Conservation (phyloP, 2,329 filamentous ascomycete genomes). For the Scytalidium sp. region DNA sequence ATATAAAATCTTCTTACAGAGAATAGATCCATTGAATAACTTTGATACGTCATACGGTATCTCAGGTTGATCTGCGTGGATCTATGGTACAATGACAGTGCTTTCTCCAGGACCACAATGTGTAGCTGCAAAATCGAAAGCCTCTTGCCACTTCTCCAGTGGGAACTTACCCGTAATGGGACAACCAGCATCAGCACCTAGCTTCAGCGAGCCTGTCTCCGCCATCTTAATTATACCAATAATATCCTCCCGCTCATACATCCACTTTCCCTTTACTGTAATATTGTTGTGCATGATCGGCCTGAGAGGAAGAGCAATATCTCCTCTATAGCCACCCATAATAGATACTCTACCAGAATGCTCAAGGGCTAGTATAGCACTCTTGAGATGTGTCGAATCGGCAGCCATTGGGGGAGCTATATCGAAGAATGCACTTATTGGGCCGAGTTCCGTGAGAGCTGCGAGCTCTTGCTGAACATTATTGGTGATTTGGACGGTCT, state of each 20-base stretch:
- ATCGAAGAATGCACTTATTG: conserved; percentile 42
- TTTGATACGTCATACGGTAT: too few relatives aligned
- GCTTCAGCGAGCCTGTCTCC: conserved; percentile 22
- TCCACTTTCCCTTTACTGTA: conserved; percentile 37
- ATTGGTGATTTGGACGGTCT: conserved; percentile 39
- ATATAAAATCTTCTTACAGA: too few relatives aligned
- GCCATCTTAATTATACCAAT: conserved; percentile 38
- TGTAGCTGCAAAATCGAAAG: conserved; percentile 4
- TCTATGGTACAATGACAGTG: neutral
- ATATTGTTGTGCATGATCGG: conserved; percentile 32
- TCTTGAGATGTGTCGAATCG: conserved; percentile 37
- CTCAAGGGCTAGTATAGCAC: conserved; percentile 24
- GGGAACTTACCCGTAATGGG: conserved; percentile 1
- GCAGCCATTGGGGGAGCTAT: conserved; percentile 38
- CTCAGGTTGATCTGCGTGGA: too few relatives aligned
- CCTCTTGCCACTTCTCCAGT: conserved; percentile 11
- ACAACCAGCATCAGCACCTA: conserved; percentile 4
- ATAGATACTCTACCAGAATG: conserved; percentile 31
- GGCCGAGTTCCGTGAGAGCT: conserved; percentile 22
- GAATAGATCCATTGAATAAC: too few relatives aligned
- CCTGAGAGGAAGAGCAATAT: conserved; percentile 25
- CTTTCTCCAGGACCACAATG: neutral
- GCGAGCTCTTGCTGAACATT: conserved; percentile 29
- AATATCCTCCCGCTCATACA: conserved; percentile 42
- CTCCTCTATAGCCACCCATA: conserved; percentile 27